Evolutionary conservation across 2,329 filamentous ascomycete genomes (phyloP), one percentile per base, ranked within the genome.

Genomic region (Fusarium sp.): DNA sequence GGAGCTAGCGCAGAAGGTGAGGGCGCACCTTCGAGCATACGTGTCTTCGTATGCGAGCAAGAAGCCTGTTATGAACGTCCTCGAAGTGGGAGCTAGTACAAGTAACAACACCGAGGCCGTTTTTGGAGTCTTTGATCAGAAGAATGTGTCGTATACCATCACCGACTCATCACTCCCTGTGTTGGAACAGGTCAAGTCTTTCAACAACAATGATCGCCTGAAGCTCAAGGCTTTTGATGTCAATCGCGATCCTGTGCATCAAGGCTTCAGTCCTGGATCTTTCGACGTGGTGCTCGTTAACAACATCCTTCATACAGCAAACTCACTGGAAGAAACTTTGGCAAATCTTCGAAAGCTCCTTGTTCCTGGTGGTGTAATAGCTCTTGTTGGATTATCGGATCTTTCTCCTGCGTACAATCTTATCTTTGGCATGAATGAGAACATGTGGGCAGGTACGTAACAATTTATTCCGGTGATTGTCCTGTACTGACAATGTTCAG

Each of bases 381-480:
- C 48, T 2, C 7, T 68, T 5, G 19, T 58, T 1, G 65, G 65
- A 5, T 1, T 68, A 0, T 66, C 65, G 1, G 46, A 69, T n/a
- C 35, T 68, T 3, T 68, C 65, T 0, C 65, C 65, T 0, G 50
- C 61, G 0, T 68, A 68, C 24, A 46, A 39, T 2, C 44, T 68
- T 1, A 67, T 69, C 7, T 43, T 68, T 1, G 61, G 65, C 0
- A 40, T 62, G 41, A 58, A 66, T 2, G 61, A 62, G 13, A 62
- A 60, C 17, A 49, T 52, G 37, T 69, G 61, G 61, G 24, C 65
- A 20, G 56, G 65, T 68, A 55, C 7, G 35, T 6, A n/a, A 1
- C 6, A 1, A 2, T 3, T 5, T 2, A 3, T 5, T 5, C 1
- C 9, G 0, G 6, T 1, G 0, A 0, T 5, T 1, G 0, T 0